Base-by-base conservation (phyloP, 2,329 filamentous ascomycete genomes). In the Phialocephala subalpina region DNA sequence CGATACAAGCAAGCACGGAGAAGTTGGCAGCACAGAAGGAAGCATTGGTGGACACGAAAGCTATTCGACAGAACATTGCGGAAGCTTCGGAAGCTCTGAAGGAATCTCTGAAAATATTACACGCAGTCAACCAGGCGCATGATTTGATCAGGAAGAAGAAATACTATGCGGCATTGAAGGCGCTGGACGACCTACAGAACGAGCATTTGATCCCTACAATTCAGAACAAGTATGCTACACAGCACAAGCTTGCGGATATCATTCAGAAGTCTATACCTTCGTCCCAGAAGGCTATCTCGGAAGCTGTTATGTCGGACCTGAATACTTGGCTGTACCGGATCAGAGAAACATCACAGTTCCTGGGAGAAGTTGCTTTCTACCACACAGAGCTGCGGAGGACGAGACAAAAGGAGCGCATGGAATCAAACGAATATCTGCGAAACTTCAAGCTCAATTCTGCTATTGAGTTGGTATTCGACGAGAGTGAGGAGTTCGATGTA, bases 281-380 rank as follows among this genome's bases (percentile, higher is more conserved):
- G 3, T 97, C 94, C 0, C 94, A 97, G 75, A 94, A 93, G 74
- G 89, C 93, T 59, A 97, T 99, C 64, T 95, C 95, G 3, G 95
- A 98, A 79, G 94, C 94, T 16, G 96, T 99, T 71, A 98, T 98
- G 93, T 92, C 88, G 1, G 96, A 99, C 79, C 81, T 99, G 63
- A 98, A 98, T 76, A 97, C 94, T 0, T 99, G 96, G 96, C 84
- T 99, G 11, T 99, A 92, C 75, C 90, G 93, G 25, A 97, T 99
- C 69, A 90, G 96, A 73, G 96, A 99, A 78, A 97, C 94, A 20
- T 97, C 96, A 1, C 95, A 97, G 73, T 97, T 97, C 69, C 82
- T 99, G 8, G 96, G 96, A 4, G 96, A 99, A 77, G 93, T 99
- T 7, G 94, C 96, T 3, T 97, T 99, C 76, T 98, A 97, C 75